A percentile compares a stretch with the other conserved stretches of the same genome.
Evolutionary conservation across 768 basidiomycete species (phyloP).

Genomic region (Panaeolus papilionaceus): DNA sequence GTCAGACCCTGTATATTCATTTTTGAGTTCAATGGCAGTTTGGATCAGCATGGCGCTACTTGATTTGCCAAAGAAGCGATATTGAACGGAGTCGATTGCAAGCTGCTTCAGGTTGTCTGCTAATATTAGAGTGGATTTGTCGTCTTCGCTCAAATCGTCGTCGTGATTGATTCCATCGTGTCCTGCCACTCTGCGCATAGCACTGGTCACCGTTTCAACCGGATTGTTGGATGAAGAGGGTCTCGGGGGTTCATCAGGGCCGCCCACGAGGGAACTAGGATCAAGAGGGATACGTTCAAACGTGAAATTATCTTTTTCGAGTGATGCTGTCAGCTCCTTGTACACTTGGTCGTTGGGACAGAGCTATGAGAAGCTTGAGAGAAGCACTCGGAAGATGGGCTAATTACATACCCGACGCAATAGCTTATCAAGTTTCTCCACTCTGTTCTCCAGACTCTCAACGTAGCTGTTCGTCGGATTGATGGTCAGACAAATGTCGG

Average conservation of each 20-base stretch:
- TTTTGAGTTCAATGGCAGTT: constrained; percentile 64
- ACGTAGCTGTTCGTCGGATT: constrained; percentile 48
- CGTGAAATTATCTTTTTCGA: constrained; percentile 32
- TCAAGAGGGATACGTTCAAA: constrained; percentile 28
- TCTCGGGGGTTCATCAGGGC: constrained; percentile 13
- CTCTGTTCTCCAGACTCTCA: constrained; percentile 63
- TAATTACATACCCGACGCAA: constrained; percentile 42
- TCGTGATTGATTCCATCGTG: constrained; percentile 29
- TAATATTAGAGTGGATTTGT: constrained; percentile 38
- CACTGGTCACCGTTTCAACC: constrained; percentile 38
- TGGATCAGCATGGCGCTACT: constrained; percentile 61
- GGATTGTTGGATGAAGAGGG: constrained; percentile 14
- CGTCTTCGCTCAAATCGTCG: constrained; percentile 36
- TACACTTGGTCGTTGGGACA: constrained; percentile 69
- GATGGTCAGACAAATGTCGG: neutral
- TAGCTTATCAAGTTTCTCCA: constrained; percentile 69
- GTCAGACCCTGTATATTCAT: constrained; percentile 53
- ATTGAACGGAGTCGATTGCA: constrained; percentile 40
- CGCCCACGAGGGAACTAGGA: constrained; percentile 29
- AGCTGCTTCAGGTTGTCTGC: constrained; percentile 43
- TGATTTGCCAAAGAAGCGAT: constrained; percentile 61
- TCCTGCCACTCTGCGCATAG: constrained; percentile 35
- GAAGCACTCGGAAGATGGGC: neutral
- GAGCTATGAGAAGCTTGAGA: constrained; percentile 47
- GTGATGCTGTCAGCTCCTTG: constrained; percentile 54